phyloP scores from a whole-genome alignment of 1,139 yeast species.

The Diutina siamensis region DNA sequence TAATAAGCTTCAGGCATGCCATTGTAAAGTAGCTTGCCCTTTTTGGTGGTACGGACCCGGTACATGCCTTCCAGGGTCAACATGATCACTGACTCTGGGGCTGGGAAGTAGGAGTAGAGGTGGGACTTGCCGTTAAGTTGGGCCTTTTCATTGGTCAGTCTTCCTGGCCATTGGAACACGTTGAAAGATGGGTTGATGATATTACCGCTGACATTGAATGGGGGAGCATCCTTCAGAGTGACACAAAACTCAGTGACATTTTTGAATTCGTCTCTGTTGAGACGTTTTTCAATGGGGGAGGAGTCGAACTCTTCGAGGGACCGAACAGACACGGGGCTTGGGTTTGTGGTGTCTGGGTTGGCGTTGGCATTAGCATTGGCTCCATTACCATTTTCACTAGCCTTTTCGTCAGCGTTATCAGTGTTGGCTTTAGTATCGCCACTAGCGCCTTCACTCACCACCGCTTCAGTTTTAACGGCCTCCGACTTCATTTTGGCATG shows the following conservation, averaged over 20 bases:
- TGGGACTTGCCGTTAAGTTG: background rate
- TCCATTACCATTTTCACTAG: background rate
- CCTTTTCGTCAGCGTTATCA: background rate
- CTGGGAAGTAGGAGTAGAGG: background rate
- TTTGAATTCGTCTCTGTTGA: background rate
- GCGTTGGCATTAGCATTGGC: background rate
- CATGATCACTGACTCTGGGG: background rate
- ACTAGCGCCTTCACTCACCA: background rate
- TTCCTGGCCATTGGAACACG: background rate
- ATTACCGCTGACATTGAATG: background rate
- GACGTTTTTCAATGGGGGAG: background rate
- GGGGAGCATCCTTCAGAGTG: background rate
- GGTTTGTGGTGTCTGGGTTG: no score
- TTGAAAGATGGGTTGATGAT: background rate
- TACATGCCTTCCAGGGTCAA: background rate
- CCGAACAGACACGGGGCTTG: no score
- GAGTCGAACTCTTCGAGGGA: no score
- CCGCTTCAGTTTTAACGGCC: background rate
- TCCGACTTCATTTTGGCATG: background rate
- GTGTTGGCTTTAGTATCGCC: background rate
- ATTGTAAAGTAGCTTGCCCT: slow-evolving; percentile 1
- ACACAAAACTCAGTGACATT: background rate
- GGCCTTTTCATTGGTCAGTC: background rate
- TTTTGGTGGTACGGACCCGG: background rate
- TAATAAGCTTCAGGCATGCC: background rate